phyloP scores from a whole-genome alignment of 108 stramenopile species.

The Nitzschia sp. region DNA sequence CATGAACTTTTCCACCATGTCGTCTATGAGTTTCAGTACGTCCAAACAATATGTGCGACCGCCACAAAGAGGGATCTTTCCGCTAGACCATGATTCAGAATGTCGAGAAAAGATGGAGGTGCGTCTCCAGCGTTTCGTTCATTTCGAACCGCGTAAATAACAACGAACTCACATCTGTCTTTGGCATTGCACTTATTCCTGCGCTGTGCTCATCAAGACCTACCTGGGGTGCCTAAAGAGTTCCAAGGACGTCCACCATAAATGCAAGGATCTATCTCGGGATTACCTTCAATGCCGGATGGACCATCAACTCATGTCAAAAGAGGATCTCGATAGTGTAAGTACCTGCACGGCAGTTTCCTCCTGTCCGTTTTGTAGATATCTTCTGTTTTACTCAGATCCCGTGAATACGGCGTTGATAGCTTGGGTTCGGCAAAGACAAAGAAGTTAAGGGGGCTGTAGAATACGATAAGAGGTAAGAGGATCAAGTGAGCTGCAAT shows the following conservation, averaged over 20 bases:
- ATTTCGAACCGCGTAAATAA: background rate
- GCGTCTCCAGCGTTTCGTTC: slow-evolving; percentile 8
- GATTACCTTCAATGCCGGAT: slow-evolving; percentile 90
- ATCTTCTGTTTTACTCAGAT: no score
- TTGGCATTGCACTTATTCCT: no score
- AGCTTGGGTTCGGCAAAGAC: slow-evolving; percentile 73
- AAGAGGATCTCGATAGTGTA: slow-evolving; percentile 79
- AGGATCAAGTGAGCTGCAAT: no score
- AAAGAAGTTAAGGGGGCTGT: slow-evolving; percentile 62
- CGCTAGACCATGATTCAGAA: slow-evolving; percentile 85
- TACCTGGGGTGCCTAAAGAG: slow-evolving; percentile 84
- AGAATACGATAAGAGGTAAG: slow-evolving; percentile 70
- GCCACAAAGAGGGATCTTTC: slow-evolving; percentile 90
- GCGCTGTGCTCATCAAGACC: no score
- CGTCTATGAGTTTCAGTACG: slow-evolving; percentile 76
- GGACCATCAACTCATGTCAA: slow-evolving; percentile 80
- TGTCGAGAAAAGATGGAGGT: slow-evolving; percentile 73
- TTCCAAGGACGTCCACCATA: slow-evolving; percentile 75
- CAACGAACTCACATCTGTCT: no score
- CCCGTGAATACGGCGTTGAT: no score
- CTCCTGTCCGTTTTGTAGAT: background rate
- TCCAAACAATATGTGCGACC: slow-evolving; percentile 79
- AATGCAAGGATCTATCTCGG: slow-evolving; percentile 78
- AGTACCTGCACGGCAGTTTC: background rate
- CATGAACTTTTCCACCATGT: slow-evolving; percentile 20